These are phyloP conservation scores for Pseudozyma sp. DNA, from an alignment of 1,284 basidiomycete species.

Conservation along the genomic window DNA sequence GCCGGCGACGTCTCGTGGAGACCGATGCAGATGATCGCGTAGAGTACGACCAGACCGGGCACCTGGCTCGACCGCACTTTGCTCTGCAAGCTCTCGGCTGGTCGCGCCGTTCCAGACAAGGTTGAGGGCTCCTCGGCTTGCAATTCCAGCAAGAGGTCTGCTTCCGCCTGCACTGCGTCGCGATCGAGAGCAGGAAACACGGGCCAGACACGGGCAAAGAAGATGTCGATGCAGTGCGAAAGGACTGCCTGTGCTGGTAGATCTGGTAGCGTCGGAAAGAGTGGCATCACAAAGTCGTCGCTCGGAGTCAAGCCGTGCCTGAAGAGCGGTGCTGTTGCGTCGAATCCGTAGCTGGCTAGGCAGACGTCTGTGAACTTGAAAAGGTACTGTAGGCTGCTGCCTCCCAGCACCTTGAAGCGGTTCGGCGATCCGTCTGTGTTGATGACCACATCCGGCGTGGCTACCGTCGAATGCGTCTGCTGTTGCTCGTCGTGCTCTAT, in stretches of 20 bases:
- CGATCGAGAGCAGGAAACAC: constrained; percentile 14
- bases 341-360: constrained; percentile 9
- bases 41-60: constrained; percentile 6
- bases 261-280: constrained; percentile 4
- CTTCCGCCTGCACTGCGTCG: constrained; percentile 10
- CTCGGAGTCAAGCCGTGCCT: constrained; percentile 17
- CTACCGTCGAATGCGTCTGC: background rate
- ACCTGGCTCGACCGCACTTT: constrained; percentile 3
- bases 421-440: constrained; percentile 10
- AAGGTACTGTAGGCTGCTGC: constrained; percentile 18
- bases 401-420: constrained; percentile 14
- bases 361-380: constrained; percentile 19
- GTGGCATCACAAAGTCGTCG: constrained; percentile 14
- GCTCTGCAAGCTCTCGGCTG: constrained; percentile 2
- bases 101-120: background rate
- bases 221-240: constrained; percentile 7
- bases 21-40: constrained; percentile 13
- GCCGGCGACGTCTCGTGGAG: constrained; percentile 3
- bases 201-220: constrained; percentile 15
- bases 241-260: constrained; percentile 1
- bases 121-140: background rate
- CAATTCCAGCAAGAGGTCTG: constrained; percentile 1
- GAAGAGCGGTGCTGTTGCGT: constrained; percentile 18
- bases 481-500: background rate
- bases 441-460: constrained; percentile 12